phyloP scores from a whole-genome alignment of 2,329 filamentous ascomycete genomes.

The Pseudocercospora pini-densiflorae region DNA sequence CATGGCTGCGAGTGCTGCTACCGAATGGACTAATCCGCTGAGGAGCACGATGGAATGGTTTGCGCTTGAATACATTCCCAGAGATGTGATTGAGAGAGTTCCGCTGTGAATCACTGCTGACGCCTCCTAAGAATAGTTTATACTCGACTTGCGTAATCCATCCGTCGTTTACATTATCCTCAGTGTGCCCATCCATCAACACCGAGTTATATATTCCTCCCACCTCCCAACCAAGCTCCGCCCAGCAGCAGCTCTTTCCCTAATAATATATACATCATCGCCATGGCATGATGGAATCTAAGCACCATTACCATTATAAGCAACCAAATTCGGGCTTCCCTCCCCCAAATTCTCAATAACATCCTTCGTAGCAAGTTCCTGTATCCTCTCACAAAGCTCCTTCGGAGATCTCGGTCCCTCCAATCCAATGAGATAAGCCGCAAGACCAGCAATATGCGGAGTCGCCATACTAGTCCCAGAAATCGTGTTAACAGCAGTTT shows the following conservation, averaged over 20 bases:
- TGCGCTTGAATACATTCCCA: too few relatives aligned
- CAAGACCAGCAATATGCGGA: constrained; percentile 32
- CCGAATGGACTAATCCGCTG: too few relatives aligned
- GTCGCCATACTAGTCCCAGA: constrained; percentile 52
- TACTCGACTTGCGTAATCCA: too few relatives aligned
- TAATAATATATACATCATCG: too few relatives aligned
- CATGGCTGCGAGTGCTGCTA: too few relatives aligned
- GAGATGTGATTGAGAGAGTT: too few relatives aligned
- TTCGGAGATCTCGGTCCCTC: constrained; percentile 18
- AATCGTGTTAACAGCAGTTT: constrained; percentile 52
- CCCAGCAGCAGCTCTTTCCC: not conserved
- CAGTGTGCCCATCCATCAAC: not conserved
- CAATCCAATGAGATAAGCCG: constrained; percentile 23
- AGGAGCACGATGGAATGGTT: too few relatives aligned
- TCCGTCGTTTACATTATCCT: too few relatives aligned
- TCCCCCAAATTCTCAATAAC: constrained; percentile 15
- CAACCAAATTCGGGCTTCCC: constrained; percentile 22
- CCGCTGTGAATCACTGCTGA: too few relatives aligned
- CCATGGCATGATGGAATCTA: too few relatives aligned
- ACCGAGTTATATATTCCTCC: not conserved
- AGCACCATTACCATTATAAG: constrained; percentile 20
- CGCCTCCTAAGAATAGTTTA: too few relatives aligned
- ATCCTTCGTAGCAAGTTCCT: constrained; percentile 15
- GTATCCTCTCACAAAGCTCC: constrained; percentile 20
- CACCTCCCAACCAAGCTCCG: not conserved